Percentiles rank a stretch among this genome's conserved stretches.
These are phyloP conservation scores for Brassica hybrid DNA, from an alignment of 441 rosid species.

Conservation along the genomic window DNA sequence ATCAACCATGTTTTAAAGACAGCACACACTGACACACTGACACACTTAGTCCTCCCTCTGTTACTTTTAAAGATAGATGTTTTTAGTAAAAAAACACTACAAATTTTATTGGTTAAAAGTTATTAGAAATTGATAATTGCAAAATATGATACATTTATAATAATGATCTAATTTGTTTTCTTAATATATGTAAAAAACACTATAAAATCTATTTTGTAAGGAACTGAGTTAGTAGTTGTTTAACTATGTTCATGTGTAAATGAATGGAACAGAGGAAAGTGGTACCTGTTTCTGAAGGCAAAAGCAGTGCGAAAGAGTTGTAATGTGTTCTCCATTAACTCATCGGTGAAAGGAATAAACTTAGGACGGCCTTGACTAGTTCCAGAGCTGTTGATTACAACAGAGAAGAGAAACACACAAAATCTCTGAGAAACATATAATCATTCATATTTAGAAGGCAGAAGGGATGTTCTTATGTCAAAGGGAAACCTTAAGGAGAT, in stretches of 20 bases:
- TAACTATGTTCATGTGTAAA: no score
- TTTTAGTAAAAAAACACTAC: no score
- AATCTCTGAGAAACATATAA: constrained; percentile 14
- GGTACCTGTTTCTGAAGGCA: constrained; percentile 91
- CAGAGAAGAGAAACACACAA: background rate
- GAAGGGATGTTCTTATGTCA: no score
- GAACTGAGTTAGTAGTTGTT: background rate
- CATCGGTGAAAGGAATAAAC: constrained; percentile 82
- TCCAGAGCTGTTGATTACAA: constrained; percentile 71
- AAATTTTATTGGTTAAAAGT: background rate
- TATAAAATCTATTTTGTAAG: background rate
- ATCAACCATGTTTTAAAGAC: background rate
- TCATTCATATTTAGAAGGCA: background rate
- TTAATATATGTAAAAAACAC: background rate
- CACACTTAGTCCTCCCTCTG: no score
- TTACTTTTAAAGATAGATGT: no score
- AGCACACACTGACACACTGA: no score
- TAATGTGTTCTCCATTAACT: constrained; percentile 76
- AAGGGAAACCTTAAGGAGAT: constrained; percentile 87
- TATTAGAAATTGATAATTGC: background rate
- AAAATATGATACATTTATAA: background rate
- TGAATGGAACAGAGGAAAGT: constrained; percentile 14
- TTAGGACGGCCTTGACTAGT: constrained; percentile 94
- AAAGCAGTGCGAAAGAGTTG: constrained; percentile 86
- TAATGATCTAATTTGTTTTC: background rate